Evolutionary conservation across 2,329 filamentous ascomycete species (phyloP).

Genomic region (Leptographium galeiforme): DNA sequence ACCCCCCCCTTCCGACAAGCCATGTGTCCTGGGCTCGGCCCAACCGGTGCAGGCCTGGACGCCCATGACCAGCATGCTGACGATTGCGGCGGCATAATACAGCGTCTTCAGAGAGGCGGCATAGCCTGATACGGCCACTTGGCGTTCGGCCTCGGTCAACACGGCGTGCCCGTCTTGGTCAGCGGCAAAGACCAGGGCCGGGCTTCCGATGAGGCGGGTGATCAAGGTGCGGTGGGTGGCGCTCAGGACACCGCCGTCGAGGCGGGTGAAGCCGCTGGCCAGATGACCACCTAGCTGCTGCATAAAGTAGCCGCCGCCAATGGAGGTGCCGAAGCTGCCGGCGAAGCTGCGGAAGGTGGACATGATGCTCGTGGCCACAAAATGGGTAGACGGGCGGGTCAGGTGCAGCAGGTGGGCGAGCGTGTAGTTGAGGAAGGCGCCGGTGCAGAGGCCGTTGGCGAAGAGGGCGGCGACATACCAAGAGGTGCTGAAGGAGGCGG

Average conservation of each 20-base stretch:
- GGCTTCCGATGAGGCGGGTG: constrained; percentile 34
- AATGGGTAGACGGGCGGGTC: constrained; percentile 51
- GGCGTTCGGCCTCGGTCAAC: constrained; percentile 26
- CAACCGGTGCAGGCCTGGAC: constrained; percentile 39
- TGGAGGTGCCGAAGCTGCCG: constrained; percentile 65
- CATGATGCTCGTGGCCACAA: constrained; percentile 61
- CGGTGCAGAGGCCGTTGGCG: constrained; percentile 58
- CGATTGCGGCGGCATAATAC: constrained; percentile 32
- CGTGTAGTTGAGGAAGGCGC: constrained; percentile 65
- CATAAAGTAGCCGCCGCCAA: constrained; percentile 64
- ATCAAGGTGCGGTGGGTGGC: constrained; percentile 26
- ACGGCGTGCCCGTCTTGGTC: constrained; percentile 11
- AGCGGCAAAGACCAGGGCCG: constrained; percentile 32
- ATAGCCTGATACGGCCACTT: constrained; percentile 34
- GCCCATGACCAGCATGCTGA: constrained; percentile 29
- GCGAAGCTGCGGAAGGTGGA: constrained; percentile 73
- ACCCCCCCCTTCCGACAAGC: constrained; percentile 5
- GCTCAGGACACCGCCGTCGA: constrained; percentile 25
- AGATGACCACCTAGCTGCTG: constrained; percentile 44
- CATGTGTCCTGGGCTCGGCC: constrained; percentile 21
- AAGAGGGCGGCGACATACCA: constrained; percentile 49
- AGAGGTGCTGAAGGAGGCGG: constrained; percentile 37
- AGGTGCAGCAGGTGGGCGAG: constrained; percentile 69
- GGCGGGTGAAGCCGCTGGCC: constrained; percentile 37
- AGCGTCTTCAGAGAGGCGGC: constrained; percentile 29